Evolutionary conservation across 2,329 filamentous ascomycete species (phyloP), one percentile per base, ranked within the genome.

Genomic region (Pseudogymnoascus verrucosus): DNA sequence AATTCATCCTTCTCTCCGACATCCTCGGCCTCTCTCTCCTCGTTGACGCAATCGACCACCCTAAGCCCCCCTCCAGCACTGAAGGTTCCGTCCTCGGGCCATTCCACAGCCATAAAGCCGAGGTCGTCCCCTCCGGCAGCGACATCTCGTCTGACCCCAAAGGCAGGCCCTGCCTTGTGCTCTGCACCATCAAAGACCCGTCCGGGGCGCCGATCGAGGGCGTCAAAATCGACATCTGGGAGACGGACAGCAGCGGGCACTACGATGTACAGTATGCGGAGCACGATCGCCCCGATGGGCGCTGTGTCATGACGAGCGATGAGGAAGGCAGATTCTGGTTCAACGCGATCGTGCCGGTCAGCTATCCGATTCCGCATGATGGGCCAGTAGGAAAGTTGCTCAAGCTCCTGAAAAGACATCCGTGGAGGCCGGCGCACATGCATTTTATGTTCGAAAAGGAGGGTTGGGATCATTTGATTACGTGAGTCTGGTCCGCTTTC

Each of bases 391-490:
- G 90, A 0, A 84, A 86, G 75, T 73, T 95, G 68, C 76, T 95
- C 69, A 77, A 78, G 72, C 74, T 77, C 70, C 73, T 95, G 69
- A 80, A 82, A n/a, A 79, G 91, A n/a, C 91, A 95, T 76, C 85
- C 86, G 63, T 93, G 86, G 78, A 78, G 91, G 62, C 91, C 90
- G 1, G 84, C 86, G 19, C 90, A 95, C 74, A 84, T 93, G 80
- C 90, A 95, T 75, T 95, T 95, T 71, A 95, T 96, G 89, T 92
- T 96, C 76, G 85, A 88, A 72, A 92, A 91, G 78, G 75, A 80
- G 36, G 89, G 89, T 0, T 92, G 84, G 77, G 91, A 96, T 78
- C 84, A 88, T 73, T 76, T 96, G 70, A 88, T 95, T 72, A 96
- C 91, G 89, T 93, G 79, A 67, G 87, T 86, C 8, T 36, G 64